Conservation (phyloP, 768 basidiomycete species). For the Pisolithus microcarpus region DNA sequence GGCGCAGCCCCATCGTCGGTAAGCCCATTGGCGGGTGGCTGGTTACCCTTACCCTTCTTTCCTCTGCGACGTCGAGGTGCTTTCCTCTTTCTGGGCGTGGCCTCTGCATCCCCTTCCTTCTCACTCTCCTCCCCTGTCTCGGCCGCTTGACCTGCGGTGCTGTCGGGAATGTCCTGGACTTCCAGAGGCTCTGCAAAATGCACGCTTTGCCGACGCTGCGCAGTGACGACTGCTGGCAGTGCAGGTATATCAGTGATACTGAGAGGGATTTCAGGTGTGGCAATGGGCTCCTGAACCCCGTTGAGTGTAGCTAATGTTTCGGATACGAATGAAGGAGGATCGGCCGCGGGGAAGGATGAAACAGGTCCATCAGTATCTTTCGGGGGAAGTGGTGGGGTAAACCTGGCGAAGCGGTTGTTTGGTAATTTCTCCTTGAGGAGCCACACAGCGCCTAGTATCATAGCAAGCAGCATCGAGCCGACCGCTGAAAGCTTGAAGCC, state of each 20-base stretch:
- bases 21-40: slow-evolving; percentile 1
- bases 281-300: background rate
- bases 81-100: slow-evolving; percentile 38
- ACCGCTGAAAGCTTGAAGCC: slow-evolving; percentile 11
- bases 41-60: slow-evolving; percentile 43
- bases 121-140: slow-evolving; percentile 50
- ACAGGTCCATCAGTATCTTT: slow-evolving; percentile 1
- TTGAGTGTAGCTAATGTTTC: background rate
- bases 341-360: slow-evolving; percentile 3
- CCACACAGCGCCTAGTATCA: slow-evolving; percentile 18
- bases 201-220: background rate
- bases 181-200: slow-evolving; percentile 5
- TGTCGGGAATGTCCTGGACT: slow-evolving; percentile 8
- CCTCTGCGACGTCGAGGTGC: slow-evolving; percentile 38
- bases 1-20: slow-evolving; percentile 21
- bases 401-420: slow-evolving; percentile 5
- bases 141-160: slow-evolving; percentile 3
- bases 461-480: slow-evolving; percentile 18
- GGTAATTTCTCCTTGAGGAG: slow-evolving; percentile 18
- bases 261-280: background rate
- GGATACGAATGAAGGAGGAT: background rate
- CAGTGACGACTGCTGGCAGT: background rate
- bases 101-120: slow-evolving; percentile 41
- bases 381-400: background rate
- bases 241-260: slow-evolving; percentile 1